Evolutionary conservation across 306 rosid genomes (phyloP).

Genomic region (Citrullus amarus): DNA sequence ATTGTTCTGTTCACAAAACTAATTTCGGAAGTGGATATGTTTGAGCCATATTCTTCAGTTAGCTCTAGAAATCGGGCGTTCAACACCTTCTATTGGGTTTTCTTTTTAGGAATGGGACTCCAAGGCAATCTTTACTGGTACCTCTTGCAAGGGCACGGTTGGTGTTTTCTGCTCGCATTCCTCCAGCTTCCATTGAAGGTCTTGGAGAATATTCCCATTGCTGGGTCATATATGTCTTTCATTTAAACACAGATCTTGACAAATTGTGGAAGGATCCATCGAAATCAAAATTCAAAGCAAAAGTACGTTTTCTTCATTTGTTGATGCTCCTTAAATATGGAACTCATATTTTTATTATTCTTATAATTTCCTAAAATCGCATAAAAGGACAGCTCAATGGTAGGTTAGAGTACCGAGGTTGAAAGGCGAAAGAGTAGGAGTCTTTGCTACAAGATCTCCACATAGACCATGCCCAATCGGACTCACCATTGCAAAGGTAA

Average conservation of each 20-base stretch:
- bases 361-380: slow-evolving; percentile 15
- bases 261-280: slow-evolving; percentile 84
- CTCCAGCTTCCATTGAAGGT: slow-evolving; percentile 88
- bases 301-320: slow-evolving; percentile 37
- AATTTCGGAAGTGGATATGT: not conserved
- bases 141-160: slow-evolving; percentile 88
- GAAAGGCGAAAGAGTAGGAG: slow-evolving; percentile 78
- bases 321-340: slow-evolving; percentile 1
- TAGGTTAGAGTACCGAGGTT: slow-evolving; percentile 91
- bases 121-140: slow-evolving; percentile 87
- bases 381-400: slow-evolving; percentile 32
- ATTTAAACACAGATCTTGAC: slow-evolving; percentile 77
- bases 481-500: slow-evolving; percentile 84
- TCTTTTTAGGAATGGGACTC: slow-evolving; percentile 73
- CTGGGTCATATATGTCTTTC: slow-evolving; percentile 87
- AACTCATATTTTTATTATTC: slow-evolving; percentile 4
- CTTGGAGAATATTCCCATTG: slow-evolving; percentile 79
- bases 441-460: slow-evolving; percentile 89
- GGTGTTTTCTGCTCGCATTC: slow-evolving; percentile 63
- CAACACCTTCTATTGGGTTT: not conserved
- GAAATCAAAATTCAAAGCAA: slow-evolving; percentile 75
- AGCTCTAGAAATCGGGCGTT: not conserved
- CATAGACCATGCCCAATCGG: slow-evolving; percentile 98
- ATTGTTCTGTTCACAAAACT: not conserved
- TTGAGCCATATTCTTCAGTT: not conserved